These are phyloP conservation scores for Hortiboletus campestris DNA, from an alignment of 768 basidiomycete genomes.

Conservation along the genomic window DNA sequence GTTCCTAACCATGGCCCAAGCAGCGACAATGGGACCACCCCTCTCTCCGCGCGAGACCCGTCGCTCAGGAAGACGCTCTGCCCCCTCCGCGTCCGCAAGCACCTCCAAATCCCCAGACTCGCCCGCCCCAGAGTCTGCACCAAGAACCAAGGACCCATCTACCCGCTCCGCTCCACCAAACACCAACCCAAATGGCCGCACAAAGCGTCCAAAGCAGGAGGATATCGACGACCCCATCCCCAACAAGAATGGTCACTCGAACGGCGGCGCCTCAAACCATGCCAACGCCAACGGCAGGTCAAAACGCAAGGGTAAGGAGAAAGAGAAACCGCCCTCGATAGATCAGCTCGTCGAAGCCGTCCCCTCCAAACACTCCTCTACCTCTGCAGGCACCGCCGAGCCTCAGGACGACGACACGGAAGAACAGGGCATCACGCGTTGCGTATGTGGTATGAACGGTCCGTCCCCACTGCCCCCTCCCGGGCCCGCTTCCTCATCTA, in stretches of 20 bases:
- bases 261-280: slow-evolving; percentile 31
- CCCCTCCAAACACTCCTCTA: slow-evolving; percentile 29
- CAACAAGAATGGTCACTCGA: slow-evolving; percentile 43
- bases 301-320: slow-evolving; percentile 68
- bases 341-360: slow-evolving; percentile 31
- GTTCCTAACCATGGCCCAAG: slow-evolving; percentile 52
- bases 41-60: slow-evolving; percentile 75
- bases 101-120: slow-evolving; percentile 76
- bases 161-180: slow-evolving; percentile 38
- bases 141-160: slow-evolving; percentile 43
- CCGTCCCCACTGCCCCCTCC: slow-evolving; percentile 28
- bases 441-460: slow-evolving; percentile 84
- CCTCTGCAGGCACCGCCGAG: slow-evolving; percentile 35
- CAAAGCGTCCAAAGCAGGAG: slow-evolving; percentile 71
- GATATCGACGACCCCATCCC: slow-evolving; percentile 59
- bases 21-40: slow-evolving; percentile 72
- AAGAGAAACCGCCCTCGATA: slow-evolving; percentile 46
- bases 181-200: slow-evolving; percentile 39
- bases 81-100: slow-evolving; percentile 62
- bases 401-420: slow-evolving; percentile 47
- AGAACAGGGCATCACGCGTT: slow-evolving; percentile 67
- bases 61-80: slow-evolving; percentile 73
- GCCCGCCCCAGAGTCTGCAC: slow-evolving; percentile 46
- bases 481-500: slow-evolving; percentile 23
- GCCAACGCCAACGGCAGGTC: slow-evolving; percentile 38